Conservation (phyloP, 441 rosid species). For the Manihot esculenta region DNA sequence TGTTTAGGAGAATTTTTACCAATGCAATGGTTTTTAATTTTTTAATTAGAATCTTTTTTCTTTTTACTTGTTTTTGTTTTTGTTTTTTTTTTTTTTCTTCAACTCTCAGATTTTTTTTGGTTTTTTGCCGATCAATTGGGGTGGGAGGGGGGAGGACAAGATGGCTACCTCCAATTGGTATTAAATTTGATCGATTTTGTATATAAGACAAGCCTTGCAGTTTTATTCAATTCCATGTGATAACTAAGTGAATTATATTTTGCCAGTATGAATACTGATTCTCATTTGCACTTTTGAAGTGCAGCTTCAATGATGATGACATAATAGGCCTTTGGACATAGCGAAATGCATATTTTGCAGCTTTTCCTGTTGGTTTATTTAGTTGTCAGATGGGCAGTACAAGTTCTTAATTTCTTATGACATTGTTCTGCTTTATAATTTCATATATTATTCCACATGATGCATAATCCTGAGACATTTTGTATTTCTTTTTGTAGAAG, state of each 20-base stretch:
- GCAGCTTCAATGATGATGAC: not conserved
- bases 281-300: not conserved
- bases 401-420: constrained; percentile 1
- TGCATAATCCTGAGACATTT: not conserved
- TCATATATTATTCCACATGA: not conserved
- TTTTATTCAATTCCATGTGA: not conserved
- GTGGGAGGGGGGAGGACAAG: too few relatives aligned
- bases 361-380: not conserved
- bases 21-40: not conserved
- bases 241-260: too few relatives aligned
- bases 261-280: not conserved
- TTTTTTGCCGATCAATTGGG: too few relatives aligned
- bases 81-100: not conserved
- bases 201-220: not conserved
- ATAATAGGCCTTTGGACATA: not conserved
- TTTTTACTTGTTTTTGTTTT: not conserved
- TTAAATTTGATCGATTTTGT: not conserved
- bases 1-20: not conserved
- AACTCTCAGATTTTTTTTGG: too few relatives aligned
- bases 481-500: constrained; percentile 46
- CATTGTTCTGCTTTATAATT: not conserved
- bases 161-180: not conserved
- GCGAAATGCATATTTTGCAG: not conserved
- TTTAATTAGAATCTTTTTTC: not conserved
- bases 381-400: not conserved